Conservation (phyloP, 176 grass and related monocot genomes). For the Coix lacrymajobi region DNA sequence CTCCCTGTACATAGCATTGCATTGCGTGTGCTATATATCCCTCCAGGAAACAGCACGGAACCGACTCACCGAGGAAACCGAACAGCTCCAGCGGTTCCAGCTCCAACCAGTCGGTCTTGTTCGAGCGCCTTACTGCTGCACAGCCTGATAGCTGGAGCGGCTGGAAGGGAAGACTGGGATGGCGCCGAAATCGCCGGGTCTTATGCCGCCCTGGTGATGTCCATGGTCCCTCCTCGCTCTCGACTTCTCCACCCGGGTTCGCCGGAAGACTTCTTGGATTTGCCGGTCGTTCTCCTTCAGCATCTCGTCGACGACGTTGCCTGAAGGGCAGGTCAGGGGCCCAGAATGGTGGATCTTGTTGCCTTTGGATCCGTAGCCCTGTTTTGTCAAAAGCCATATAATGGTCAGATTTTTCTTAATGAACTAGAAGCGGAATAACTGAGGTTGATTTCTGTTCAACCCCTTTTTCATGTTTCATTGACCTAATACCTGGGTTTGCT, state of each 20-base stretch:
- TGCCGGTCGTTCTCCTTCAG: slow-evolving; percentile 97
- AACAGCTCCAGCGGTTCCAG: background rate
- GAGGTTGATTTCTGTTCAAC: background rate
- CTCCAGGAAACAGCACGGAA: background rate
- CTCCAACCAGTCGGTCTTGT: background rate
- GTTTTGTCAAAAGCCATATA: background rate
- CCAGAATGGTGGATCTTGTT: slow-evolving; percentile 96
- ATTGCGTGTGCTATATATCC: background rate
- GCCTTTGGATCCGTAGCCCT: slow-evolving; percentile 74
- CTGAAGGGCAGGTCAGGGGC: slow-evolving; percentile 62
- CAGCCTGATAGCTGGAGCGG: slow-evolving; percentile 44
- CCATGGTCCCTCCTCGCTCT: slow-evolving; percentile 53
- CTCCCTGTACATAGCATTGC: slow-evolving; percentile 43
- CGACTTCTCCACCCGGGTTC: slow-evolving; percentile 69
- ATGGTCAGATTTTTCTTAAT: background rate
- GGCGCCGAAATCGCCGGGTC: slow-evolving; percentile 52
- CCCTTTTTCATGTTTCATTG: background rate
- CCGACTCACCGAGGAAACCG: background rate
- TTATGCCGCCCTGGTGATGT: slow-evolving; percentile 35
- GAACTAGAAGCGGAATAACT: background rate
- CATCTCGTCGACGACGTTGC: slow-evolving; percentile 81
- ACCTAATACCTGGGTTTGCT: background rate
- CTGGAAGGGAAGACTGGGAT: slow-evolving; percentile 84
- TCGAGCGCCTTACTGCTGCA: slow-evolving; percentile 9
- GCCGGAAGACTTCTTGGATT: slow-evolving; percentile 77